Evolutionary conservation across 23 red algal species (phyloP), one percentile per base, ranked within the genome.

Genomic region (Gracilaria vermiculophylla): DNA sequence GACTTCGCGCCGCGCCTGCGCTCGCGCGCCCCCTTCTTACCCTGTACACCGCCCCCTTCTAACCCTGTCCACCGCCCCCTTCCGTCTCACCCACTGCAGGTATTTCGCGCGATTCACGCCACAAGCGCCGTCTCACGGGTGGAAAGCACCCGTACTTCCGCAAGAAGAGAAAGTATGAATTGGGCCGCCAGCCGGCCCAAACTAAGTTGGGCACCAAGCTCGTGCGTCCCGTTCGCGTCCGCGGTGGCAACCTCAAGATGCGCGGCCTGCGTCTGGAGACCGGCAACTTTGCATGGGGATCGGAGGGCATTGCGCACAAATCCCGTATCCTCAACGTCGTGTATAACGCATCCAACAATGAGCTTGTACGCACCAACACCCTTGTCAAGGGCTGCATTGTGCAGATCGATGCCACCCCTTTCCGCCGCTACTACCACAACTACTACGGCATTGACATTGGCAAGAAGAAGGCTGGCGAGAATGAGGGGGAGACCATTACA

Each of bases 331-430:
- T 99, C 17, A 90, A 88, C 60, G 97, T 99, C 1, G 94, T 96
- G 24, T 99, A 99, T 83, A 99, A 99, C 54, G 97, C 97, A 8
- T 95, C 92, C 41, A 99, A 99, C 77, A 99, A 99, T 56, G 97
- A 99, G 53, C 81, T 99, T 39, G 97, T 99, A 41, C 87, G 97
- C 25, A 99, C 97, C 23, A 99, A 99, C 49, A 99, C 97, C 32
- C 93, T 99, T 1, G 97, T 99, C 36, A 99, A 99, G 87, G 92
- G 92, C 51, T 91, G 89, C 35, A 95, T 99, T 32, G 83, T 99
- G 2, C 94, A 96, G 70, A 91, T 99, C 43, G 97, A 99, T 45
- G 92, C 97, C 40, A 94, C 93, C 49, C 97, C 97, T 7, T 99
- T 95, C 83, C 91, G 92, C 24, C 77, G 83, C 19, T 99, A 92